These are phyloP conservation scores for Ziziphus jujuba DNA, from an alignment of 306 rosid genomes.

Conservation along the genomic window DNA sequence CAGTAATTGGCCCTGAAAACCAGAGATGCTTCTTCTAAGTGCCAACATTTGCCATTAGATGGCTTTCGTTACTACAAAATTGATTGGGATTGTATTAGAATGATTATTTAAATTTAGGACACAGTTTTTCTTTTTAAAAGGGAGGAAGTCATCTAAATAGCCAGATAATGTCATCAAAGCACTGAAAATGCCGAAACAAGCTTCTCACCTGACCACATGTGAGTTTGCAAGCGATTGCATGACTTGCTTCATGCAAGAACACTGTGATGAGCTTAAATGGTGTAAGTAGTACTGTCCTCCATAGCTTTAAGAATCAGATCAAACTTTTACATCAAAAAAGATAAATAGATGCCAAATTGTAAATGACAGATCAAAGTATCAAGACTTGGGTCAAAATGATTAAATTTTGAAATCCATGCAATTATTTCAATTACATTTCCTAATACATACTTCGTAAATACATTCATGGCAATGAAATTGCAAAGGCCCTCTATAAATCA, in stretches of 20 bases:
- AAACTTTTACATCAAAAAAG: conserved; percentile 30
- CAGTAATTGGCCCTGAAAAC: conserved; percentile 1
- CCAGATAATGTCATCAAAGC: conserved; percentile 2
- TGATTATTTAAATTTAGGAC: neutral
- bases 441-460: too few relatives aligned
- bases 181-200: neutral
- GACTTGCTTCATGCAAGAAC: conserved; percentile 92
- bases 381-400: neutral
- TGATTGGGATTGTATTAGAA: too few relatives aligned
- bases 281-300: conserved; percentile 85
- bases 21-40: neutral
- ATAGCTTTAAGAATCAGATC: conserved; percentile 57
- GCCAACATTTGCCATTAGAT: conserved; percentile 12
- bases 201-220: conserved; percentile 83
- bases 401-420: neutral
- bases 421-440: neutral
- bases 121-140: neutral
- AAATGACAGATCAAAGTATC: conserved; percentile 1
- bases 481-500: too few relatives aligned
- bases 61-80: conserved; percentile 5
- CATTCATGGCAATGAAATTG: too few relatives aligned
- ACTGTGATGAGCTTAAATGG: conserved; percentile 98
- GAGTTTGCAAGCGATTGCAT: conserved; percentile 89
- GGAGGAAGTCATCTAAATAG: neutral
- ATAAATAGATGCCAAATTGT: conserved; percentile 2